Percentiles rank a stretch among this genome's conserved stretches.
phyloP scores from a whole-genome alignment of 805 yeast species.

The Metschnikowia picachoensis region DNA sequence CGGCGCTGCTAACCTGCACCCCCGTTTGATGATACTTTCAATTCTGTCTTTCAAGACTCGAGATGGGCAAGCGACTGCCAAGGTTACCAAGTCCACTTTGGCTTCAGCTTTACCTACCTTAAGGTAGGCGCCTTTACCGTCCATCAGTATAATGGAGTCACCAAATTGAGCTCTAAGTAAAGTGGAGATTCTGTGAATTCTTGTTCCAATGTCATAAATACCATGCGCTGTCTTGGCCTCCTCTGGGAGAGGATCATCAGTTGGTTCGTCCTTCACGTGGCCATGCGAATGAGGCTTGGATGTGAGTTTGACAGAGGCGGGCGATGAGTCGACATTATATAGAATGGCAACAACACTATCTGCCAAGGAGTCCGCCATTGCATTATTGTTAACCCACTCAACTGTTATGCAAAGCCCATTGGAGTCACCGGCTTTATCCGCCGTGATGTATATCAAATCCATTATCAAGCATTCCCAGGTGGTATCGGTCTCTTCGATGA shows the following conservation, averaged over 20 bases:
- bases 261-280: slow-evolving; percentile 24
- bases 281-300: slow-evolving; percentile 53
- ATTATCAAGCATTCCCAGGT: slow-evolving; percentile 43
- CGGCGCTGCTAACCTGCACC: slow-evolving; percentile 81
- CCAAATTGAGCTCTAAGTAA: slow-evolving; percentile 87
- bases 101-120: slow-evolving; percentile 77
- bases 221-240: slow-evolving; percentile 23
- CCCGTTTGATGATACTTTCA: slow-evolving; percentile 73
- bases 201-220: slow-evolving; percentile 23
- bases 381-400: slow-evolving; percentile 85
- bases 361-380: slow-evolving; percentile 86
- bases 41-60: slow-evolving; percentile 78
- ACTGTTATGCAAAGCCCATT: slow-evolving; percentile 51
- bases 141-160: slow-evolving; percentile 47
- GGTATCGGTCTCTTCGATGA: slow-evolving; percentile 52
- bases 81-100: slow-evolving; percentile 54
- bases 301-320: slow-evolving; percentile 88
- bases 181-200: slow-evolving; percentile 49
- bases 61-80: slow-evolving; percentile 67
- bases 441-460: slow-evolving; percentile 40
- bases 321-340: slow-evolving; percentile 88
- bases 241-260: slow-evolving; percentile 15
- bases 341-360: slow-evolving; percentile 89
- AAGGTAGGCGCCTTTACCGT: slow-evolving; percentile 51
- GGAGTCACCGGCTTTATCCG: slow-evolving; percentile 33